Percentiles rank a stretch among this genome's conserved stretches.
phyloP scores from a whole-genome alignment of 2,329 filamentous ascomycete species.

The Akanthomyces lecanii region DNA sequence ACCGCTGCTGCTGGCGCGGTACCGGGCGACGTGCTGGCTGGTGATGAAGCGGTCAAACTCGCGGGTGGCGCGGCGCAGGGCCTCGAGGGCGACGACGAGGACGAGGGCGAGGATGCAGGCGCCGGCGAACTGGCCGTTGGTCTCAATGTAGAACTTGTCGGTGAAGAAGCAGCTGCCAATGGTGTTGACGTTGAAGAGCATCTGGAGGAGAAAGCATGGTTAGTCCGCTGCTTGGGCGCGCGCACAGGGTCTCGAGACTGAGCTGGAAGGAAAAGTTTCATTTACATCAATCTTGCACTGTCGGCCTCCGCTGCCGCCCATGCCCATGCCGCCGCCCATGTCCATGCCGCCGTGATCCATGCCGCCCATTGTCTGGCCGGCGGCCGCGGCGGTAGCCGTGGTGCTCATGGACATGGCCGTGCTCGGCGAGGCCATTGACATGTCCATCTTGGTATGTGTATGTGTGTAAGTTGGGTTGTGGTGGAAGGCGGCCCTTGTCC shows the following conservation, averaged over 20 bases:
- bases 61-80: constrained; percentile 64
- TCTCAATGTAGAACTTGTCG: constrained; percentile 64
- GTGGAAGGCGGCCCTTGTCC: too few relatives aligned
- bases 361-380: constrained; percentile 1
- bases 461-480: background rate
- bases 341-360: constrained; percentile 22
- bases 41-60: constrained; percentile 69
- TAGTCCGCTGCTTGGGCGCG: background rate
- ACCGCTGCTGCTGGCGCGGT: constrained; percentile 18
- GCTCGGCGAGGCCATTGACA: background rate
- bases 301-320: constrained; percentile 24
- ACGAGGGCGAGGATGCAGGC: constrained; percentile 74
- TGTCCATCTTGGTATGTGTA: background rate
- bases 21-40: constrained; percentile 43
- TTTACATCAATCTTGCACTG: constrained; percentile 41
- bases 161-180: constrained; percentile 70
- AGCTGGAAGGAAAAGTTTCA: too few relatives aligned
- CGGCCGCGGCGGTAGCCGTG: background rate
- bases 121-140: constrained; percentile 68
- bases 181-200: constrained; percentile 78
- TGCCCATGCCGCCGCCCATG: constrained; percentile 24
- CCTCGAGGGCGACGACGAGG: constrained; percentile 69
- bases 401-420: background rate
- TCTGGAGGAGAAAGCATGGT: constrained; percentile 40
- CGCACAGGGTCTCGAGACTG: too few relatives aligned